A percentile compares a stretch with the other conserved stretches of the same genome.
These are phyloP conservation scores for Alternaria gaisen DNA, from an alignment of 2,329 filamentous ascomycete species.

Conservation along the genomic window DNA sequence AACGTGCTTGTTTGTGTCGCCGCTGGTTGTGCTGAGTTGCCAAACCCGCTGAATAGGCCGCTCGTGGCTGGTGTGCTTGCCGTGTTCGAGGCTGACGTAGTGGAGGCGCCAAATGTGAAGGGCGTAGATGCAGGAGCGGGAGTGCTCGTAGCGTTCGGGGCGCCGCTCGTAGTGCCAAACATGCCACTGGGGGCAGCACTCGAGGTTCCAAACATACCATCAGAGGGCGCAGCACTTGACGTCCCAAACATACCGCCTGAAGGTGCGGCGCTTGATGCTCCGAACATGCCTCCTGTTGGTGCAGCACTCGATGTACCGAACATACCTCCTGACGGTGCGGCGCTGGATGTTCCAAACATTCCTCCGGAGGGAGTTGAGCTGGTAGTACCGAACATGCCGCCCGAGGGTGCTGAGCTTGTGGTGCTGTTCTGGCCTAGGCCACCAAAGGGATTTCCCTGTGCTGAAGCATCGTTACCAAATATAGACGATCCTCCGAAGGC, in stretches of 20 bases:
- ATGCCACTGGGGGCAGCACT: slow-evolving; percentile 21
- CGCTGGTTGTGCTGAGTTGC: slow-evolving; percentile 7
- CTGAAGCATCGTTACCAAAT: slow-evolving; percentile 24
- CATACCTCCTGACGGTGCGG: slow-evolving; percentile 15
- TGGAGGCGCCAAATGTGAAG: slow-evolving; percentile 28
- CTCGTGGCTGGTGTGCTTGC: slow-evolving; percentile 24
- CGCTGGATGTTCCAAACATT: slow-evolving; percentile 14
- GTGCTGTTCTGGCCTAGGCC: slow-evolving; percentile 28
- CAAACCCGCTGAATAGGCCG: slow-evolving; percentile 20
- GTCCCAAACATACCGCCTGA: slow-evolving; percentile 28
- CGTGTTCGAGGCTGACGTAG: slow-evolving; percentile 23
- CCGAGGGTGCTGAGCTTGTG: slow-evolving; percentile 8
- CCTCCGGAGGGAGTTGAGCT: slow-evolving; percentile 6
- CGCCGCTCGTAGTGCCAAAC: slow-evolving; percentile 25
- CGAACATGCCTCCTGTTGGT: slow-evolving; percentile 7
- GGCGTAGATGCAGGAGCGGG: slow-evolving; percentile 26
- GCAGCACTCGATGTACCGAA: slow-evolving; percentile 16
- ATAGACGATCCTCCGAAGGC: slow-evolving; percentile 30
- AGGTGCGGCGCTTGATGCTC: not conserved
- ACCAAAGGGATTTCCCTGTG: slow-evolving; percentile 33
- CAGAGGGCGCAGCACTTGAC: slow-evolving; percentile 21
- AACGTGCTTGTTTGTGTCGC: slow-evolving; percentile 21
- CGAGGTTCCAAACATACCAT: slow-evolving; percentile 28
- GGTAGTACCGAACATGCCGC: slow-evolving; percentile 10
- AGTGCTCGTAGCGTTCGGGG: slow-evolving; percentile 22